Percentiles rank a stretch among this genome's conserved stretches.
Conservation (phyloP, 2,329 filamentous ascomycete genomes). For the Coniochaeta hoffmannii region DNA sequence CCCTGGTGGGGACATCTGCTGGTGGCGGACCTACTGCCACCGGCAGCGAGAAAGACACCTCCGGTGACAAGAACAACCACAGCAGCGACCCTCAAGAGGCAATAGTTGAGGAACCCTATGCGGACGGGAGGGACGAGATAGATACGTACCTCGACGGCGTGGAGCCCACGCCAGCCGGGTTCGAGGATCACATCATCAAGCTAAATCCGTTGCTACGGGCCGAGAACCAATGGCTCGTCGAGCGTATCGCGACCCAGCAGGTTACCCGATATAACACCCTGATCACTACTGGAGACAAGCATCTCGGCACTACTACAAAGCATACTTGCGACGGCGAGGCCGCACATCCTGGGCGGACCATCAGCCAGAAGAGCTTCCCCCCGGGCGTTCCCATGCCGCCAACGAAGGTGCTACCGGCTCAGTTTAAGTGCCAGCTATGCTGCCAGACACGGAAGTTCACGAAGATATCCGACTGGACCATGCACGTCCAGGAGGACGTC, state of each 20-base stretch:
- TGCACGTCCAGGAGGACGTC: slow-evolving; percentile 90
- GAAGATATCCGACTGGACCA: slow-evolving; percentile 94
- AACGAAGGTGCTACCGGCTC: slow-evolving; percentile 66
- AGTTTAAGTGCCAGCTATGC: slow-evolving; percentile 86
- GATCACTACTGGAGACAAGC: too few relatives aligned
- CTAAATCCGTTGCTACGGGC: slow-evolving; percentile 63
- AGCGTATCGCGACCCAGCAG: slow-evolving; percentile 78
- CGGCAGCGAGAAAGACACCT: too few relatives aligned
- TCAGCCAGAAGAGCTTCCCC: too few relatives aligned
- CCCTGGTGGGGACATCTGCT: too few relatives aligned
- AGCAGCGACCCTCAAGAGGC: too few relatives aligned
- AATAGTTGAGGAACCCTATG: too few relatives aligned
- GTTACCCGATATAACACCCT: slow-evolving; percentile 74
- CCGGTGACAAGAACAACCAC: too few relatives aligned
- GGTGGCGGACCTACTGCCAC: too few relatives aligned
- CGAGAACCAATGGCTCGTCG: slow-evolving; percentile 56
- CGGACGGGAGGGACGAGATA: slow-evolving; percentile 55
- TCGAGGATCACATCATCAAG: slow-evolving; percentile 63
- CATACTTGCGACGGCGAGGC: too few relatives aligned
- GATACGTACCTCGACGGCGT: slow-evolving; percentile 59
- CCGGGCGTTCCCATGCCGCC: too few relatives aligned
- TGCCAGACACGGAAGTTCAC: slow-evolving; percentile 77
- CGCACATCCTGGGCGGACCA: too few relatives aligned
- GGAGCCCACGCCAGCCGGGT: slow-evolving; percentile 66
- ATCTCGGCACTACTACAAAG: too few relatives aligned